Evolutionary conservation across 1,284 basidiomycete genomes (phyloP).

Genomic region (Boletus nobilissimus): DNA sequence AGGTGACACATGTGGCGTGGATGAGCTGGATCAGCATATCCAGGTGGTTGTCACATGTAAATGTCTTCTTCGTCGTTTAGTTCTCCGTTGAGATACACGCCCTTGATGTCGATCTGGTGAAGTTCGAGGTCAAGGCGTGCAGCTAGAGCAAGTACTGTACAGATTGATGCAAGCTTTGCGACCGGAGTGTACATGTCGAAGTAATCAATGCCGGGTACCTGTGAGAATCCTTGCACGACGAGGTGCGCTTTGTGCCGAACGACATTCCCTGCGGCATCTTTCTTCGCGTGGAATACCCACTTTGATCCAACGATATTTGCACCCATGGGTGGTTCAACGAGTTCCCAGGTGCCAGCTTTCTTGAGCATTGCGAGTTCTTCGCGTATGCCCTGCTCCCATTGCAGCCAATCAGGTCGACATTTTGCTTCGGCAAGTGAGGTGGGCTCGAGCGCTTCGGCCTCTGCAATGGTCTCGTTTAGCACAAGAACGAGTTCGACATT

Average conservation of each 20-base stretch:
- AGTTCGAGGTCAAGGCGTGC: background rate
- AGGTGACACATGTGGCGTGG: background rate
- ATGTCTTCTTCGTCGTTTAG: background rate
- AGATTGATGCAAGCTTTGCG: conserved; percentile 43
- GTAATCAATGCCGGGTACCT: conserved; percentile 53
- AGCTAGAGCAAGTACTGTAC: conserved; percentile 36
- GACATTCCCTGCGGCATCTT: conserved; percentile 44
- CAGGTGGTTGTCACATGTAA: background rate
- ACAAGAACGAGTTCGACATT: background rate
- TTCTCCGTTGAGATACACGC: conserved; percentile 6
- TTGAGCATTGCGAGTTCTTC: background rate
- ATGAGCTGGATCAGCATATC: background rate
- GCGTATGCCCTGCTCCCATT: background rate
- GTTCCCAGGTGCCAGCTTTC: conserved; percentile 26
- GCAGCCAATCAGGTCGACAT: background rate
- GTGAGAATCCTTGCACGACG: conserved; percentile 54
- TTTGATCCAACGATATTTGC: conserved; percentile 34
- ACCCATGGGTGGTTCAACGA: conserved; percentile 2
- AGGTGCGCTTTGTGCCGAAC: conserved; percentile 51
- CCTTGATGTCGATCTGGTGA: conserved; percentile 12
- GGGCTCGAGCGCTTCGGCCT: background rate
- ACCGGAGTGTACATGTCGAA: conserved; percentile 51
- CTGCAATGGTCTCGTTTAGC: background rate
- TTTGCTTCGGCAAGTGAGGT: background rate
- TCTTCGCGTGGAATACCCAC: conserved; percentile 52